Percentiles rank a stretch among this genome's conserved stretches.
phyloP scores from a whole-genome alignment of 768 basidiomycete genomes.

The Pleurotus platypus region DNA sequence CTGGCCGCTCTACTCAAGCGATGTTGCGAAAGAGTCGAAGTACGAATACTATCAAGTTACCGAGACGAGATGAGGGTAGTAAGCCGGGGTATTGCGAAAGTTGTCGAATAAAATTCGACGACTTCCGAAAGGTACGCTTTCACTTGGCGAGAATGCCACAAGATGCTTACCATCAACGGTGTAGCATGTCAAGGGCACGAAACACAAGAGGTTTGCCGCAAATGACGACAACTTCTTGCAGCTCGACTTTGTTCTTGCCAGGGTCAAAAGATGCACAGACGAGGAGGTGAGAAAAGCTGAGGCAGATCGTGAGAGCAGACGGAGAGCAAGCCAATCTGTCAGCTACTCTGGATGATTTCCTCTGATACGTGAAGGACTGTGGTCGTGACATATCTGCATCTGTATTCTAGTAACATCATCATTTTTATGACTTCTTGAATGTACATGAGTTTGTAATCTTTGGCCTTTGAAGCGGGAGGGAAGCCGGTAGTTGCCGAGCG shows the following conservation, averaged over 20 bases:
- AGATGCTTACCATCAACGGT: neutral
- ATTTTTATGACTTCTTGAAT: neutral
- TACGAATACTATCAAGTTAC: slow-evolving; percentile 71
- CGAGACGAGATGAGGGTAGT: slow-evolving; percentile 78
- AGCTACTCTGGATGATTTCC: neutral
- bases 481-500: slow-evolving; percentile 1
- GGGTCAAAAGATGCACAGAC: slow-evolving; percentile 46
- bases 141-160: too few relatives aligned
- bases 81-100: slow-evolving; percentile 99
- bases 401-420: neutral
- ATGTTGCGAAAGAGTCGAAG: slow-evolving; percentile 74
- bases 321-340: neutral
- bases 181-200: slow-evolving; percentile 71
- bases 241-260: slow-evolving; percentile 71
- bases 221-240: slow-evolving; percentile 75
- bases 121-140: slow-evolving; percentile 72
- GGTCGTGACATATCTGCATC: neutral
- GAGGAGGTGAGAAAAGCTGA: slow-evolving; percentile 27
- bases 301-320: slow-evolving; percentile 12
- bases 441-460: neutral
- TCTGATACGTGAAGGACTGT: neutral
- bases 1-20: slow-evolving; percentile 32
- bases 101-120: slow-evolving; percentile 85
- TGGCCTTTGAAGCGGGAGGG: neutral
- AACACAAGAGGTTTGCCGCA: slow-evolving; percentile 79